These are phyloP conservation scores for Huntiella bhutanensis DNA, from an alignment of 2,329 filamentous ascomycete species.

Conservation along the genomic window DNA sequence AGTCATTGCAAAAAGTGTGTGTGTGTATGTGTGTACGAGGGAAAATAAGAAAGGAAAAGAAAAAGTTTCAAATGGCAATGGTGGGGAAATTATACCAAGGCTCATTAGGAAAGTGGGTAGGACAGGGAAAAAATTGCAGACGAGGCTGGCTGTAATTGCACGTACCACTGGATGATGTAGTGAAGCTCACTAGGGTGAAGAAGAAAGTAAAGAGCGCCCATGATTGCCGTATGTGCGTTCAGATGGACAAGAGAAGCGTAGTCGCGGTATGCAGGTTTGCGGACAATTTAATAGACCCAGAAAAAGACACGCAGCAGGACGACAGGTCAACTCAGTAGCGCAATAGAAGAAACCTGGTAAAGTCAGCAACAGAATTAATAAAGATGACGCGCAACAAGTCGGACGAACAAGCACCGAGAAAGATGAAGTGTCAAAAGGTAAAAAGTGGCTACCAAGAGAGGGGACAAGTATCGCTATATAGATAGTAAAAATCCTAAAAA, in stretches of 20 bases:
- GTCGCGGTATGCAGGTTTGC: no score
- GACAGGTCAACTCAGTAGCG: not conserved
- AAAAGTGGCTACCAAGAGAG: not conserved
- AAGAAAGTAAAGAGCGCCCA: conserved; percentile 49
- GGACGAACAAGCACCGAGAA: no score
- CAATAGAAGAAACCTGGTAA: not conserved
- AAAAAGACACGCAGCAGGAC: not conserved
- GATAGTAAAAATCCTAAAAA: not conserved
- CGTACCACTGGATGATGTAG: conserved; percentile 74
- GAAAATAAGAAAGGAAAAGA: not conserved
- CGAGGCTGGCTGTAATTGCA: conserved; percentile 5
- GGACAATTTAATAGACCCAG: not conserved
- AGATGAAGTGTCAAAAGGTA: not conserved
- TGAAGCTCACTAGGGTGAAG: conserved; percentile 63
- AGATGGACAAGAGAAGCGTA: not conserved
- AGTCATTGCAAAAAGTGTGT: not conserved
- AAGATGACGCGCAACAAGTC: not conserved
- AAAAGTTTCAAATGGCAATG: not conserved
- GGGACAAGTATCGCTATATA: not conserved
- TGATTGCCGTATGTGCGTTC: conserved; percentile 20
- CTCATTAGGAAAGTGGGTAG: not conserved
- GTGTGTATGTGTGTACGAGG: not conserved
- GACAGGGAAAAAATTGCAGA: conserved; percentile 11
- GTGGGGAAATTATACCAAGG: not conserved
- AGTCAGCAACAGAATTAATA: not conserved